These are phyloP conservation scores for Geotrichum ghanense DNA, from an alignment of 805 yeast species.

Conservation along the genomic window DNA sequence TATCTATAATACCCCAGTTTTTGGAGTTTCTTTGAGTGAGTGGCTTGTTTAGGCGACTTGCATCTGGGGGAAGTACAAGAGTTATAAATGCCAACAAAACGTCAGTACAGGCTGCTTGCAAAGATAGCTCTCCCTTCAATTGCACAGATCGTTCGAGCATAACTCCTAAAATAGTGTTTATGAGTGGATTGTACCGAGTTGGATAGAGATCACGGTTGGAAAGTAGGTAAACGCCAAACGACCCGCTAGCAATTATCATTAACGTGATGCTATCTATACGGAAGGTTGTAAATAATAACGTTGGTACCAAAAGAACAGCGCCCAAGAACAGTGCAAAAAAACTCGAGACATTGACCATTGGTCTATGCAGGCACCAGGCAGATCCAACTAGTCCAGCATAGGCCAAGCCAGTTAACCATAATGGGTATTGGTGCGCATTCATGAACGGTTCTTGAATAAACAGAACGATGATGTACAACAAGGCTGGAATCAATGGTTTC, in stretches of 20 bases:
- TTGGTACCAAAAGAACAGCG: slow-evolving; percentile 11
- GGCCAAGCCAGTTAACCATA: slow-evolving; percentile 7
- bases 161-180: slow-evolving; percentile 10
- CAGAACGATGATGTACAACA: slow-evolving; percentile 6
- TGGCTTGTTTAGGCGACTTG: neutral
- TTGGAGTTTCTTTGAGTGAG: slow-evolving; percentile 1
- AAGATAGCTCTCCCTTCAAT: neutral
- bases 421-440: neutral
- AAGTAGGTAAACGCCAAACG: slow-evolving; percentile 22
- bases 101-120: slow-evolving; percentile 1
- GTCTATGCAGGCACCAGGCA: slow-evolving; percentile 6
- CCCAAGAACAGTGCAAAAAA: slow-evolving; percentile 9
- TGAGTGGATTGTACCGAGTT: slow-evolving; percentile 17
- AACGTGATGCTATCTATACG: slow-evolving; percentile 10
- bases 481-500: slow-evolving; percentile 8
- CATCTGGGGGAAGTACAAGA: slow-evolving; percentile 2
- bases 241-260: slow-evolving; percentile 19
- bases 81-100: slow-evolving; percentile 7
- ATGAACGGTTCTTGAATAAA: slow-evolving; percentile 8
- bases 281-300: slow-evolving; percentile 7
- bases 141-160: slow-evolving; percentile 11
- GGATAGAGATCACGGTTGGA: slow-evolving; percentile 19
- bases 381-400: slow-evolving; percentile 11
- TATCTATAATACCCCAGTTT: slow-evolving; percentile 22
- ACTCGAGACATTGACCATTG: slow-evolving; percentile 4